phyloP scores from a whole-genome alignment of 306 rosid species.

The Acacia melanoxylon region DNA sequence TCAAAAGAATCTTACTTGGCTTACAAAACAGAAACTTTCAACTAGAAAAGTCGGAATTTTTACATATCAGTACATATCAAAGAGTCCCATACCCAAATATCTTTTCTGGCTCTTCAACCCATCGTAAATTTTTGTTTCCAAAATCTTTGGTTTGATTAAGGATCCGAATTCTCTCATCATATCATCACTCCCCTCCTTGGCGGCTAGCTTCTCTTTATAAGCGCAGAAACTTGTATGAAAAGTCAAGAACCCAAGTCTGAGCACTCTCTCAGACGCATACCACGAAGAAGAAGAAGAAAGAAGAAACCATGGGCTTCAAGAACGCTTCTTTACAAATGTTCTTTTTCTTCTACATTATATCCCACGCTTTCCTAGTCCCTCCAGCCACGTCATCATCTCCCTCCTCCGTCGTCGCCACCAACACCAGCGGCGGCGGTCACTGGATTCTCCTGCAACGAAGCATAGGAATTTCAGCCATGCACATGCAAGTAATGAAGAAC shows the following conservation, averaged over 20 bases:
- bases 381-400: not conserved
- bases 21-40: not conserved
- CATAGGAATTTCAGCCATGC: constrained; percentile 91
- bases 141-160: not conserved
- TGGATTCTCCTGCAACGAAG: constrained; percentile 58
- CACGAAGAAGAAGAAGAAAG: not conserved
- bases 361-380: not conserved
- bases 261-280: not conserved
- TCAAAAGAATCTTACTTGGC: not conserved
- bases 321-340: constrained; percentile 33
- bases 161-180: not conserved
- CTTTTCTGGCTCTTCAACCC: not conserved
- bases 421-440: constrained; percentile 51
- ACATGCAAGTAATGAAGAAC: constrained; percentile 79
- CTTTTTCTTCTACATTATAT: constrained; percentile 3
- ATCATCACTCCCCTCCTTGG: not conserved
- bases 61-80: not conserved
- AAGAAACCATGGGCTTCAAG: constrained; percentile 50
- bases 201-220: not conserved
- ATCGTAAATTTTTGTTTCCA: not conserved
- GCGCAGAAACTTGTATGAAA: not conserved
- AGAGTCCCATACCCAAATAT: not conserved
- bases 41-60: not conserved
- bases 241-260: not conserved
- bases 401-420: not conserved